Evolutionary conservation across 2,329 filamentous ascomycete genomes (phyloP).

Genomic region (Zalaria sp.): DNA sequence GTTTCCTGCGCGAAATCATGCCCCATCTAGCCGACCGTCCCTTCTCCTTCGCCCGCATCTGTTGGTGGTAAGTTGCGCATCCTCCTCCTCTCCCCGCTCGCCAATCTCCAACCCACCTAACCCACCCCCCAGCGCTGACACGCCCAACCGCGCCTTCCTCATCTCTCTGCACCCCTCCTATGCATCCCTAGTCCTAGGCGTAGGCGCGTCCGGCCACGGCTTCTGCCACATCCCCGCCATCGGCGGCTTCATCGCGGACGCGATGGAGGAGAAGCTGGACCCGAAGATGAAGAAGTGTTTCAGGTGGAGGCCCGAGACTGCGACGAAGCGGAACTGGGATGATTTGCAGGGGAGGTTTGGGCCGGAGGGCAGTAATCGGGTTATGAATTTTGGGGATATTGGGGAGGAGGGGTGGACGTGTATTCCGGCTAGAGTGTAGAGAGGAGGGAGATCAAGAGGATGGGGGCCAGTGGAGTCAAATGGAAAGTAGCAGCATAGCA

Average conservation of each 20-base stretch:
- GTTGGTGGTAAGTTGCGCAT: slow-evolving; percentile 29
- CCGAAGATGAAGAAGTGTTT: slow-evolving; percentile 27
- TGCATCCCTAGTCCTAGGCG: slow-evolving; percentile 30
- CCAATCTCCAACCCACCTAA: too few relatives aligned
- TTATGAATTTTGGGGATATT: slow-evolving; percentile 26
- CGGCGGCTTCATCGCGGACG: slow-evolving; percentile 35
- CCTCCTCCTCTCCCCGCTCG: too few relatives aligned
- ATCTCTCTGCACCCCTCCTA: slow-evolving; percentile 35
- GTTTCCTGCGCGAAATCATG: slow-evolving; percentile 35
- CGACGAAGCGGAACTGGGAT: slow-evolving; percentile 30
- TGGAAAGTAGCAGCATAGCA: too few relatives aligned
- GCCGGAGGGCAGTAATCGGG: slow-evolving; percentile 18
- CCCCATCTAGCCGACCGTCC: slow-evolving; percentile 36
- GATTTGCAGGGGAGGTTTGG: slow-evolving; percentile 12
- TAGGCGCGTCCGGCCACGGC: slow-evolving; percentile 39
- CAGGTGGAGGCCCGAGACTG: slow-evolving; percentile 39
- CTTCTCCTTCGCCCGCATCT: slow-evolving; percentile 39
- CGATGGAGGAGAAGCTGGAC: slow-evolving; percentile 32
- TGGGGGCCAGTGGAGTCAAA: too few relatives aligned
- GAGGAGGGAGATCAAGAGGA: too few relatives aligned
- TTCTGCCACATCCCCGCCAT: slow-evolving; percentile 40
- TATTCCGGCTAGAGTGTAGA: too few relatives aligned
- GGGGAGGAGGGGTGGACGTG: slow-evolving; percentile 24
- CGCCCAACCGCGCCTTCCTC: slow-evolving; percentile 39
- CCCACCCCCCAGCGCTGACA: slow-evolving; percentile 26